Evolutionary conservation across 2,329 filamentous ascomycete genomes (phyloP), one percentile per base, ranked within the genome.

Genomic region (Botrytis fragariae): DNA sequence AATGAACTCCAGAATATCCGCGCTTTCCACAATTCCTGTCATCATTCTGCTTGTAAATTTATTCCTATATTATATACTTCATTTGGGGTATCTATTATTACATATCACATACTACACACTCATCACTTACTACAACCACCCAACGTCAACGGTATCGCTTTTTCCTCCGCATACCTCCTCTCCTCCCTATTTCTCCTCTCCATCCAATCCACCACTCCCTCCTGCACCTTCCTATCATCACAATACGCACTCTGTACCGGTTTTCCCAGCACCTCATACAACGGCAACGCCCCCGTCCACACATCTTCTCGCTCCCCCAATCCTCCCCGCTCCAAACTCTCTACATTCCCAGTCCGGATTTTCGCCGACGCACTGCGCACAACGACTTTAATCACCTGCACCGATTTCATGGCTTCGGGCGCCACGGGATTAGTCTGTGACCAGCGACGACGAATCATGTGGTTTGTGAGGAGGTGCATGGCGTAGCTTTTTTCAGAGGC

Each of bases 221-320:
- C 57, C 5, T 61, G 68, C 22, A 70, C 29, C 18, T 8, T 22
- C 39, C 68, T 14, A 16, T 45, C 54, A 1, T 20, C 44, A n/a
- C 64, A 68, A 77, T 57, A 72, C 12, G 22, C 37, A 59, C 70
- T 72, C 37, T 32, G 18, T 7, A 72, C 61, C 37, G 61, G 61
- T 6, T 48, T 8, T 4, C 45, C 61, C 45, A 65, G 22, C 2
- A 72, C 70, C 22, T 72, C 63, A 48, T 61, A 67, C 32, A 68
- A 32, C 45, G 71, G 61, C 29, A 72, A 35, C 48, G 62, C 71
- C 77, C 25, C 64, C 73, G 7, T 78, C 78, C n/a, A 82, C 83
- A 73, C 5, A 74, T 85, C 14, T 77, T 80, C 57, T 45, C 70
- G 16, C 29, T 72, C 63, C 1, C 70, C 70, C 4, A 63, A 37